Evolutionary conservation across 306 rosid species (phyloP).

Genomic region (Herpetospermum pedunculosum): DNA sequence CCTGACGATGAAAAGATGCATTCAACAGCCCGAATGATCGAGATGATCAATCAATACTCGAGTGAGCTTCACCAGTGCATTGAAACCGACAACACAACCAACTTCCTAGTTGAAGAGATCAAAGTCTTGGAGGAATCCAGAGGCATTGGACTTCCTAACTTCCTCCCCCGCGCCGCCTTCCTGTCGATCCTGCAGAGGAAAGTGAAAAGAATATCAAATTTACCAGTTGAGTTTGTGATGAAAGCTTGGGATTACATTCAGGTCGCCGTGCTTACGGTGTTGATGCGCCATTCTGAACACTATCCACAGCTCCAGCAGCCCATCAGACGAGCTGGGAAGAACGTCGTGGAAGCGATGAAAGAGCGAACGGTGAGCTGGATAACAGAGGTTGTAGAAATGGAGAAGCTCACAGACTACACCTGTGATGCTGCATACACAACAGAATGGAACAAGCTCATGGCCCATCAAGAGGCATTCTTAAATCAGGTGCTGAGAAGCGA

Average conservation of each 20-base stretch:
- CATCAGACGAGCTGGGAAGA: constrained; percentile 10
- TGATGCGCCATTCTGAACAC: constrained; percentile 14
- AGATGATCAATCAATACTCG: constrained; percentile 7
- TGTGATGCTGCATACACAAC: constrained; percentile 5
- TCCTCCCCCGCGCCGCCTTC: constrained; percentile 12
- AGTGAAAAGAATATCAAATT: neutral
- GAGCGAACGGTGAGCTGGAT: constrained; percentile 9
- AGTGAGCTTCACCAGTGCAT: constrained; percentile 3
- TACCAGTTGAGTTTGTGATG: constrained; percentile 3
- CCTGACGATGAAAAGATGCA: constrained; percentile 13
- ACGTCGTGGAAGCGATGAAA: constrained; percentile 2
- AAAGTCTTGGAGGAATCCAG: constrained; percentile 14
- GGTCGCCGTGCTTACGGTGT: constrained; percentile 2
- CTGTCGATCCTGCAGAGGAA: constrained; percentile 10
- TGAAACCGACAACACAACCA: neutral
- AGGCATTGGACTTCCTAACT: constrained; percentile 14
- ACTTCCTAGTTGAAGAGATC: constrained; percentile 13
- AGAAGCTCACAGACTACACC: constrained; percentile 13
- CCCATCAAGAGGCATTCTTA: neutral
- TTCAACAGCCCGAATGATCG: constrained; percentile 11
- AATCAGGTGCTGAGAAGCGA: neutral
- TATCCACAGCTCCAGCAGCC: constrained; percentile 13
- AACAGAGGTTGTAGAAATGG: constrained; percentile 12
- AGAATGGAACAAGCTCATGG: constrained; percentile 16
- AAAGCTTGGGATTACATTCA: constrained; percentile 14